These are phyloP conservation scores for Megacollybia platyphylla DNA, from an alignment of 1,284 basidiomycete species.

Conservation along the genomic window DNA sequence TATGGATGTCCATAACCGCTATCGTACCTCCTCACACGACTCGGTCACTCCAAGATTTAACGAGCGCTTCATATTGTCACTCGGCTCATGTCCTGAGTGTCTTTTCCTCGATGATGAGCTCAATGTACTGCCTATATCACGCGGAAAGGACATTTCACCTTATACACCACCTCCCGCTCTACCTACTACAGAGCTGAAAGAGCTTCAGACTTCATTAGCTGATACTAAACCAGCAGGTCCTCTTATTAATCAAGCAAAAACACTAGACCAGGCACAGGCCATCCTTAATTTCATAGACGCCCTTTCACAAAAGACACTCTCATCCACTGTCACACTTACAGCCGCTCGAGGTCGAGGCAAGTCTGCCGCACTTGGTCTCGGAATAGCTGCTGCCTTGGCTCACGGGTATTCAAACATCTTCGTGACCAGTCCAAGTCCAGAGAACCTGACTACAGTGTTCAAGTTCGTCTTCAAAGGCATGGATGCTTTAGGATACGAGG, in stretches of 20 bases:
- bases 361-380: slow-evolving; percentile 89
- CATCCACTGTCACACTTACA: slow-evolving; percentile 91
- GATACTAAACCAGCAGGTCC: slow-evolving; percentile 86
- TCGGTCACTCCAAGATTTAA: slow-evolving; percentile 93
- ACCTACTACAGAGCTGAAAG: slow-evolving; percentile 59
- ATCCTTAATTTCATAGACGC: slow-evolving; percentile 89
- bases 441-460: slow-evolving; percentile 97
- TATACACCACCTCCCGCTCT: slow-evolving; percentile 41
- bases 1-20: slow-evolving; percentile 95
- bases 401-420: slow-evolving; percentile 98
- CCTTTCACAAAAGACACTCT: slow-evolving; percentile 85
- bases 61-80: slow-evolving; percentile 93
- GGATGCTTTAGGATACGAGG: slow-evolving; percentile 91
- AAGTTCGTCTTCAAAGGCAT: slow-evolving; percentile 98
- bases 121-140: slow-evolving; percentile 95
- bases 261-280: slow-evolving; percentile 87
- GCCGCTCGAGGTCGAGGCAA: slow-evolving; percentile 95
- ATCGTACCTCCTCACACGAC: slow-evolving; percentile 85
- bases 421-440: slow-evolving; percentile 94
- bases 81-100: slow-evolving; percentile 85
- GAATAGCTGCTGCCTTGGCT: slow-evolving; percentile 86
- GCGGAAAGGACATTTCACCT: slow-evolving; percentile 84
- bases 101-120: slow-evolving; percentile 95
- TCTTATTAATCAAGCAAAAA: slow-evolving; percentile 86
- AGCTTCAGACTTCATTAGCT: slow-evolving; percentile 70